These are phyloP conservation scores for Yamadazyma aaseri DNA, from an alignment of 1,139 yeast species.

Conservation along the genomic window DNA sequence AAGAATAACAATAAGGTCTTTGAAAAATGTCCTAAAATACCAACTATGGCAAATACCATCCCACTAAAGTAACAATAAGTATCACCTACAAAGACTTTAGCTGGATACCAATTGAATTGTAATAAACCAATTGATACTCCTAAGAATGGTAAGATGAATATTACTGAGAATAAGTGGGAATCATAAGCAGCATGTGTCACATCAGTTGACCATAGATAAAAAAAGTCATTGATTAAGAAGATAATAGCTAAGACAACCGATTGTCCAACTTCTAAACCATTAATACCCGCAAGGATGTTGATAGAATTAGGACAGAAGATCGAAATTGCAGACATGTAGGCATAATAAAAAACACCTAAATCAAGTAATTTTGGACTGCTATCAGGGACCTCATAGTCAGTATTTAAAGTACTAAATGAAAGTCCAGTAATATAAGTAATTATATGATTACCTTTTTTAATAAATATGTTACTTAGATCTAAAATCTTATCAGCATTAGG, in stretches of 20 bases:
- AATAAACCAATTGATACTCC: conserved; percentile 81
- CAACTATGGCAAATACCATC: conserved; percentile 97
- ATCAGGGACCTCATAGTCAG: conserved; percentile 30
- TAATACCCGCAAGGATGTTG: conserved; percentile 92
- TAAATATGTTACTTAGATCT: conserved; percentile 21
- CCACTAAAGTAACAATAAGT: conserved; percentile 98
- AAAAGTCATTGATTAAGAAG: conserved; percentile 70
- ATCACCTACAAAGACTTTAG: conserved; percentile 93
- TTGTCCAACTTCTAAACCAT: conserved; percentile 96
- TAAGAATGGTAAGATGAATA: conserved; percentile 77
- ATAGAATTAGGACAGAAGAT: conserved; percentile 97
- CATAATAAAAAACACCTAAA: conserved; percentile 76
- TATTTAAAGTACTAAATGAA: conserved; percentile 35
- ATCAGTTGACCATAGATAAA: conserved; percentile 53
- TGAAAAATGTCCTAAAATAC: conserved; percentile 93
- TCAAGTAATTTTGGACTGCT: conserved; percentile 55
- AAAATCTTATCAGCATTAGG: conserved; percentile 25
- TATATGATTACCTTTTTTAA: conserved; percentile 32
- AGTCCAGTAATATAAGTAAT: conserved; percentile 38
- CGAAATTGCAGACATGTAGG: conserved; percentile 86
- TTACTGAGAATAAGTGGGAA: conserved; percentile 79
- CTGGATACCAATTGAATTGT: conserved; percentile 86
- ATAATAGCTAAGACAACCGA: conserved; percentile 73
- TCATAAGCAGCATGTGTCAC: conserved; percentile 64
- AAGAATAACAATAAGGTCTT: conserved; percentile 85